phyloP scores from a whole-genome alignment of 208 protist genomes.

The Eutreptiella sp. region DNA sequence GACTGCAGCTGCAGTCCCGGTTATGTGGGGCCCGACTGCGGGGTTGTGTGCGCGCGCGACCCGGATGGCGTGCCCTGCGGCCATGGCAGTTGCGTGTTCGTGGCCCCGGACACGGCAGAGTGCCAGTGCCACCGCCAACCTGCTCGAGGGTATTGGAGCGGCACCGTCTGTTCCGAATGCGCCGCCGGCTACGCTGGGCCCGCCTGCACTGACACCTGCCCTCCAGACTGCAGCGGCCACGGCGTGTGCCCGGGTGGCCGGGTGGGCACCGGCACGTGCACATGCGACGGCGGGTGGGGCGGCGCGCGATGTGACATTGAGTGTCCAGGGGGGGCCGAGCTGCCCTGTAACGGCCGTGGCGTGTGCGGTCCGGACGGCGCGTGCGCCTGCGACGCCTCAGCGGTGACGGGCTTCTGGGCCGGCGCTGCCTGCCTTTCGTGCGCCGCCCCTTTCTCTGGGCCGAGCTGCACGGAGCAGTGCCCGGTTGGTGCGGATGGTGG shows the following conservation, averaged over 20 bases:
- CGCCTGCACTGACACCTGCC: conserved; percentile 3
- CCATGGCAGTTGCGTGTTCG: conserved; percentile 17
- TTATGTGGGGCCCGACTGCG: conserved; percentile 5
- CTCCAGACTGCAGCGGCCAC: conserved; percentile 9
- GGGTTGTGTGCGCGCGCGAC: conserved; percentile 12
- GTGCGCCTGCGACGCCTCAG: conserved; percentile 1
- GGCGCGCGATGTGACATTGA: not conserved
- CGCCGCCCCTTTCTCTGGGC: conserved; percentile 1
- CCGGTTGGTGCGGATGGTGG: not conserved
- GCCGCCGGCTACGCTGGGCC: conserved; percentile 44
- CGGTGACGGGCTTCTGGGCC: not conserved
- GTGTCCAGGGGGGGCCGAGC: not conserved
- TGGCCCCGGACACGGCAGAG: not conserved
- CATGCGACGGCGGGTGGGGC: not conserved
- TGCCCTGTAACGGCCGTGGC: not conserved
- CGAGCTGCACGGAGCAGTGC: conserved; percentile 24
- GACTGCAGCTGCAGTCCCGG: conserved; percentile 15
- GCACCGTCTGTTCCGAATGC: conserved; percentile 10
- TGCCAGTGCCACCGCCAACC: conserved; percentile 13
- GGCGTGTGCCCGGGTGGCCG: conserved; percentile 7
- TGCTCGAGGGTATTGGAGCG: conserved; percentile 21
- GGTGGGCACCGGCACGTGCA: conserved; percentile 8
- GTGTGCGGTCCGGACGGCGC: not conserved
- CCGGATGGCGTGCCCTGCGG: conserved; percentile 15
- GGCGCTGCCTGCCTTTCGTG: not conserved